These are phyloP conservation scores for Ophiostoma piceae DNA, from an alignment of 2,329 filamentous ascomycete species.

Conservation along the genomic window DNA sequence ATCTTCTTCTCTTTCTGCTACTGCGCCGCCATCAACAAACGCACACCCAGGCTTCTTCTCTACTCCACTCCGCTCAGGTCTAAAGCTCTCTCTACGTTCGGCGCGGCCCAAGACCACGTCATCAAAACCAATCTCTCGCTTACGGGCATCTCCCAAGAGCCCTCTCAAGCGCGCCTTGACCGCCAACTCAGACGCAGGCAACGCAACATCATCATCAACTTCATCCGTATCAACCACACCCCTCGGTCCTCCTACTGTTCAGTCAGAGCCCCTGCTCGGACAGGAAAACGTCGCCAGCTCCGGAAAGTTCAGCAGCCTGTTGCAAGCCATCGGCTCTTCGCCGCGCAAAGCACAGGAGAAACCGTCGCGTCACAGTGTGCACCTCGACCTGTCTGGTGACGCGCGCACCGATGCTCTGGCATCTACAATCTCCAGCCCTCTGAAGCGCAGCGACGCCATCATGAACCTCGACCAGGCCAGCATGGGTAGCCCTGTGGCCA, in stretches of 20 bases:
- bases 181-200: conserved; percentile 65
- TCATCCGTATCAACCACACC: conserved; percentile 41
- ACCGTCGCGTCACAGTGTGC: conserved; percentile 49
- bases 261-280: conserved; percentile 30
- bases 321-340: conserved; percentile 35
- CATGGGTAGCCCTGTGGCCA: conserved; percentile 80
- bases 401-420: conserved; percentile 42
- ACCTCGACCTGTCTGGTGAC: conserved; percentile 53
- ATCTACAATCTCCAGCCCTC: conserved; percentile 65
- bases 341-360: conserved; percentile 46
- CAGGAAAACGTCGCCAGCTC: conserved; percentile 42
- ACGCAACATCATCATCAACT: conserved; percentile 53
- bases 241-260: conserved; percentile 33
- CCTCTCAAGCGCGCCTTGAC: conserved; percentile 73
- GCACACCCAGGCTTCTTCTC: conserved; percentile 44
- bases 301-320: conserved; percentile 31
- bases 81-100: conserved; percentile 61
- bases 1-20: conserved; percentile 11
- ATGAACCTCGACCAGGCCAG: conserved; percentile 79
- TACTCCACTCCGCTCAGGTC: conserved; percentile 60
- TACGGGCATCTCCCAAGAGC: conserved; percentile 70
- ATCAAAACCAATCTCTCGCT: conserved; percentile 52
- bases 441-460: conserved; percentile 86
- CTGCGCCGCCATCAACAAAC: conserved; percentile 26
- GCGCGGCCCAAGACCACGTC: conserved; percentile 55